Evolutionary conservation across 2,329 filamentous ascomycete genomes (phyloP).

Genomic region (Tolypocladium tropicale): DNA sequence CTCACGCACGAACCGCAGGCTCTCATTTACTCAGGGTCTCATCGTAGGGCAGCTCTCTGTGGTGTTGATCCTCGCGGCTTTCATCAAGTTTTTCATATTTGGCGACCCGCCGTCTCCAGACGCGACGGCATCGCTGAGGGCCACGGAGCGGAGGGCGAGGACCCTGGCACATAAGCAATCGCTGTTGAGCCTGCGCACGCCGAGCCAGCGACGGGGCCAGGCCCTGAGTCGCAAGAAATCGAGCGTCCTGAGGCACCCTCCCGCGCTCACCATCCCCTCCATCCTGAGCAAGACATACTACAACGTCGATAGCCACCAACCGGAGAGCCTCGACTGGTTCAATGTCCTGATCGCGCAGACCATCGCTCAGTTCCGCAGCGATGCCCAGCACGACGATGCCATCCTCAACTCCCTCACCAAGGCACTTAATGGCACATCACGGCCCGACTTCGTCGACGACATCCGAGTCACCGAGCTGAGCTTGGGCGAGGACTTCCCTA

Average conservation of each 20-base stretch:
- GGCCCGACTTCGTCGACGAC: slow-evolving; percentile 86
- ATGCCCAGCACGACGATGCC: slow-evolving; percentile 83
- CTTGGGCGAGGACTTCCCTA: slow-evolving; percentile 93
- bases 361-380: slow-evolving; percentile 86
- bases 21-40: slow-evolving; percentile 90
- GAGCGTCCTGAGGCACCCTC: slow-evolving; percentile 61
- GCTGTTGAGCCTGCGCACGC: slow-evolving; percentile 50
- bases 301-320: slow-evolving; percentile 89
- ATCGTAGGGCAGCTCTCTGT: slow-evolving; percentile 89
- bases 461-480: slow-evolving; percentile 91
- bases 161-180: slow-evolving; percentile 70
- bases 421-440: slow-evolving; percentile 73
- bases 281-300: slow-evolving; percentile 97
- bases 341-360: slow-evolving; percentile 95
- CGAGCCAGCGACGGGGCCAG: slow-evolving; percentile 28
- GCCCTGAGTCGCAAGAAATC: slow-evolving; percentile 55
- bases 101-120: slow-evolving; percentile 83
- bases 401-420: slow-evolving; percentile 79
- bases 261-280: slow-evolving; percentile 77
- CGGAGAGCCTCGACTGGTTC: slow-evolving; percentile 97
- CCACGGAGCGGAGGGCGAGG: slow-evolving; percentile 61
- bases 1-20: slow-evolving; percentile 31
- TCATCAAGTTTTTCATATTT: slow-evolving; percentile 99
- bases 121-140: slow-evolving; percentile 64
- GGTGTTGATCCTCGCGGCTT: slow-evolving; percentile 79